Percentiles rank a stretch among this genome's conserved stretches.
Evolutionary conservation across 495 filamentous ascomycete species (phyloP).

Genomic region (Lasiosphaeria miniovina): DNA sequence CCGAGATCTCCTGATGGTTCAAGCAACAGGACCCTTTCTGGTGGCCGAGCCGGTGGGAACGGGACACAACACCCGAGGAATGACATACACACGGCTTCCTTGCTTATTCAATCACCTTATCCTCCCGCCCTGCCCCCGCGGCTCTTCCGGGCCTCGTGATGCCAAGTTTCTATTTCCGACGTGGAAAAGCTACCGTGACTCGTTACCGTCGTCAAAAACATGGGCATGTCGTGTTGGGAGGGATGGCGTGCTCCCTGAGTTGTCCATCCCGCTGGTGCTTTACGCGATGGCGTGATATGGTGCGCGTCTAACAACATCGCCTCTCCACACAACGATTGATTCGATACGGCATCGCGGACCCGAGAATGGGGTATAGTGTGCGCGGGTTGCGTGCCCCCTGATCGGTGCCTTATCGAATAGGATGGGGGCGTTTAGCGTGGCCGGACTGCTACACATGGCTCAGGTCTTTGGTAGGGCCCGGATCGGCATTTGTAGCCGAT

Average conservation of each 20-base stretch:
- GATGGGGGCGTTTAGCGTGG: neutral
- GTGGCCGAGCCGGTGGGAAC: no score
- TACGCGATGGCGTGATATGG: conserved; percentile 9
- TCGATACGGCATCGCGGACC: neutral
- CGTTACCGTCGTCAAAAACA: neutral
- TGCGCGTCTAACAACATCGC: conserved; percentile 8
- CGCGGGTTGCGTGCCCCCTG: neutral
- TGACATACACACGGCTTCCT: no score
- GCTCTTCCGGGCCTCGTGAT: neutral
- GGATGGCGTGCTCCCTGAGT: conserved; percentile 3
- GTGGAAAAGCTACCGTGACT: neutral
- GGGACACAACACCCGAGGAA: no score
- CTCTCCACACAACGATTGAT: neutral
- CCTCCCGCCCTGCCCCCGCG: neutral
- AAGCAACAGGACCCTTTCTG: neutral
- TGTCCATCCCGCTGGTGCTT: neutral
- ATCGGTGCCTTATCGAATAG: conserved; percentile 4
- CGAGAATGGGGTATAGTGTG: neutral
- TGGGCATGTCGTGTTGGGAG: neutral
- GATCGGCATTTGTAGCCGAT: neutral
- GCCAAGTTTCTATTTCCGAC: neutral
- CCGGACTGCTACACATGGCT: no score
- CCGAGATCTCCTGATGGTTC: neutral
- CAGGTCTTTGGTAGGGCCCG: neutral
- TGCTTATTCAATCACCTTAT: no score